Evolutionary conservation across 202 grass and related monocot genomes (phyloP), one percentile per base, ranked within the genome.

Genomic region (Hordeum pubiflorum): DNA sequence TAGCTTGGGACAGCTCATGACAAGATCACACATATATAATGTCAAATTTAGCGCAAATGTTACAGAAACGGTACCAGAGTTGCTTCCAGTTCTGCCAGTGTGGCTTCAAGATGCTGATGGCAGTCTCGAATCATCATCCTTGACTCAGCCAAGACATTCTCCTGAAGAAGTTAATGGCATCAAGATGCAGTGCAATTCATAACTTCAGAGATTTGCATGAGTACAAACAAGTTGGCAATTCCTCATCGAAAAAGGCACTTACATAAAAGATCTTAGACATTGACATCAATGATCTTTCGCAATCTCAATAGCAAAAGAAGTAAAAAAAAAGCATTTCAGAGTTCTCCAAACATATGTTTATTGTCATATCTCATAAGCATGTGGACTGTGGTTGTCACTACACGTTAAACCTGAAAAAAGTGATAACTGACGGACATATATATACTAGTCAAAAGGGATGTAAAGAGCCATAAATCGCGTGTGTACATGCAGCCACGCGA

Each of bases 101-200:
- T 79, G 70, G 85, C 74, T 77, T 94, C 91, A 58, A 92, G 87
- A 66, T 89, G 81, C 70, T 92, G 94, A 69, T 83, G 91, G 75
- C 94, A 97, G 82, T 94, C 94, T 81, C 91, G 91, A 9, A 94
- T 76, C 94, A 92, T 97, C 94, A 92, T 94, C 88, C 89, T 94
- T 9, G 94, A 97, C 81, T 97, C 91, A 43, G 89, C 89, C 83
- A 94, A 78, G 62, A 97, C 91, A 89, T 92, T 97, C 76, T 97
- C 91, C 91, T 97, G 79, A 55, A 52, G 5, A 56, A n/a, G 6
- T 63, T 7, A 34, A 34, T 34, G 21, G 8, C 31, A 76, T 81
- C 33, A 46, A 48, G 13, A 46, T 48, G 21, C 18, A 66, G 57
- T 13, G 1, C 52, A 24, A 2, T 36, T 46, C 6, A 2, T 23